phyloP scores from a whole-genome alignment of 108 stramenopile species.

The Cyclotella atomus region DNA sequence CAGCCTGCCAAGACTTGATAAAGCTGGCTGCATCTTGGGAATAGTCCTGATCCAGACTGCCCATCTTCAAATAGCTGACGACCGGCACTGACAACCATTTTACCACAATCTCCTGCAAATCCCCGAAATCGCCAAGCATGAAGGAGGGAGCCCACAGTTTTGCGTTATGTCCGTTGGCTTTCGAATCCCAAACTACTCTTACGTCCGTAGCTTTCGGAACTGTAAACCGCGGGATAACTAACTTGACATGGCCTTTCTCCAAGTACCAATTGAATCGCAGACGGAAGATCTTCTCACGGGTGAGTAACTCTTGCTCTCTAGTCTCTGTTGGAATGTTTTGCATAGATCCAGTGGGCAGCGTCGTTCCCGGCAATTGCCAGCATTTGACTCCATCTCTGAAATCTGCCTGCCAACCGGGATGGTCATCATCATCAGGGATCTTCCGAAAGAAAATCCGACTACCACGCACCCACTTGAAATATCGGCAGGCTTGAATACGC shows the following conservation, averaged over 20 bases:
- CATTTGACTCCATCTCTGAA: constrained; percentile 1
- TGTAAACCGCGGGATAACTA: neutral
- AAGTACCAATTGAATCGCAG: neutral
- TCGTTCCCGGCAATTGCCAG: neutral
- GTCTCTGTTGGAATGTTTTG: neutral
- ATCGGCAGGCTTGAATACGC: neutral
- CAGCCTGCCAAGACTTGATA: constrained; percentile 4
- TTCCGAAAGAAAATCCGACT: constrained; percentile 3
- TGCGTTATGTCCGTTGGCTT: neutral
- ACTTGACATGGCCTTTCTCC: neutral
- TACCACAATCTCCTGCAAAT: constrained; percentile 14
- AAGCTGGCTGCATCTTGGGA: neutral
- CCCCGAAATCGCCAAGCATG: neutral
- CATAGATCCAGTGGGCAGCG: neutral
- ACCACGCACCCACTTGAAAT: constrained; percentile 14
- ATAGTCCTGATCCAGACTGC: constrained; percentile 6
- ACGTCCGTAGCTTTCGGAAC: neutral
- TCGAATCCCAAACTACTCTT: neutral
- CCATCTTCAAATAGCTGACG: constrained; percentile 6
- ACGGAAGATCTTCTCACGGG: neutral
- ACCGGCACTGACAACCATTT: constrained; percentile 18
- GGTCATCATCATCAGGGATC: neutral
- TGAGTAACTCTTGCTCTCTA: neutral
- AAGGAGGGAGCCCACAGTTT: constrained; percentile 4
- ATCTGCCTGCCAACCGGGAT: neutral